These are phyloP conservation scores for Xylogone sp. DNA, from an alignment of 2,329 filamentous ascomycete species.

Conservation along the genomic window DNA sequence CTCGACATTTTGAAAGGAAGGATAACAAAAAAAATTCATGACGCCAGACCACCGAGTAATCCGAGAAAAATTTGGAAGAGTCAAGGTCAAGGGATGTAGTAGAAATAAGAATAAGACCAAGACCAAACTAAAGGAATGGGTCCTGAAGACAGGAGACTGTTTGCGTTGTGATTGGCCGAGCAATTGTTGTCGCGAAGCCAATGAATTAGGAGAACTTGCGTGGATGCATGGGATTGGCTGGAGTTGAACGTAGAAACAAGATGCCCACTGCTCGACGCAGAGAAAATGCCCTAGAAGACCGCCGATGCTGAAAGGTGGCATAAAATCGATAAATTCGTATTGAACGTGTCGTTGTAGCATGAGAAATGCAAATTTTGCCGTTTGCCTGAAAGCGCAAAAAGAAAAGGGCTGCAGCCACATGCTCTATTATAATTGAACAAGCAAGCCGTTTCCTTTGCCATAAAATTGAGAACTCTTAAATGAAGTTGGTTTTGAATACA, in stretches of 20 bases:
- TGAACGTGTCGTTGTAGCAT: neutral
- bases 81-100: neutral
- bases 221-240: neutral
- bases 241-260: neutral
- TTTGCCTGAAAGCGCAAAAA: neutral
- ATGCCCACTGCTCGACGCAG: neutral
- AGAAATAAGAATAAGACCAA: neutral
- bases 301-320: neutral
- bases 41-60: neutral
- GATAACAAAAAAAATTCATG: neutral
- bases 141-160: neutral
- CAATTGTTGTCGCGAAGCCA: neutral
- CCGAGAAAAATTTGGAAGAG: neutral
- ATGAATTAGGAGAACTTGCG: neutral
- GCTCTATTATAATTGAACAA: neutral
- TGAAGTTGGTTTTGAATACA: neutral
- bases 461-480: neutral
- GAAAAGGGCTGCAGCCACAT: neutral
- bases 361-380: neutral
- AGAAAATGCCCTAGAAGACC: neutral
- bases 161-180: neutral
- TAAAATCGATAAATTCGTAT: neutral
- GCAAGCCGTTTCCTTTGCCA: neutral
- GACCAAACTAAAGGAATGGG: neutral
- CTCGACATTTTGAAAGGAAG: neutral